Conservation (phyloP, 2,329 filamentous ascomycete species). For the Trichoderma endophyticum region DNA sequence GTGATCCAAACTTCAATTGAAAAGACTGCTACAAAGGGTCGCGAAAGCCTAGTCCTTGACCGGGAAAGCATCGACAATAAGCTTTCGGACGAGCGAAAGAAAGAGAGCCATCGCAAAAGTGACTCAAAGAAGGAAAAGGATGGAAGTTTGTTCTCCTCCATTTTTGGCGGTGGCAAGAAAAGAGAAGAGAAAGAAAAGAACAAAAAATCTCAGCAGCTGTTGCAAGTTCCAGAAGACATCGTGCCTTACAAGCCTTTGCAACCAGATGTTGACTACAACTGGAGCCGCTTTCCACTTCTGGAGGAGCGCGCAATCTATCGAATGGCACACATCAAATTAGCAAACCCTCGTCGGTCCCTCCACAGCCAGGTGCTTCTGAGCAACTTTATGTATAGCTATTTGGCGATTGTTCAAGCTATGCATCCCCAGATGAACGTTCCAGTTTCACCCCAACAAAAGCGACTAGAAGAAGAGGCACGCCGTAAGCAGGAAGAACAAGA, state of each 20-base stretch:
- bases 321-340: constrained; percentile 98
- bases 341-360: constrained; percentile 88
- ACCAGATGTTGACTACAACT: constrained; percentile 91
- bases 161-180: constrained; percentile 89
- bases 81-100: constrained; percentile 77
- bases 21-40: constrained; percentile 57
- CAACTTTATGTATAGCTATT: constrained; percentile 99
- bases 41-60: constrained; percentile 82
- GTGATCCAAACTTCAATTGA: constrained; percentile 87
- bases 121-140: constrained; percentile 89
- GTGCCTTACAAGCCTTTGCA: constrained; percentile 63
- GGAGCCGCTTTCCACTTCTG: constrained; percentile 90
- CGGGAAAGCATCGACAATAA: constrained; percentile 69
- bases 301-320: constrained; percentile 97
- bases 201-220: constrained; percentile 70
- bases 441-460: constrained; percentile 72
- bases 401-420: constrained; percentile 98
- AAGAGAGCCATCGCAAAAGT: constrained; percentile 71
- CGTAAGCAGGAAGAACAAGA: constrained; percentile 50
- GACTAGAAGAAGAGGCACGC: constrained; percentile 53
- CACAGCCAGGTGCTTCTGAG: constrained; percentile 94
- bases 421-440: constrained; percentile 92
- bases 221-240: constrained; percentile 77
- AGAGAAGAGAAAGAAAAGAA: constrained; percentile 72
- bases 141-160: constrained; percentile 85